Base-by-base conservation (phyloP, 257 asterid species). In the Vinca minor region DNA sequence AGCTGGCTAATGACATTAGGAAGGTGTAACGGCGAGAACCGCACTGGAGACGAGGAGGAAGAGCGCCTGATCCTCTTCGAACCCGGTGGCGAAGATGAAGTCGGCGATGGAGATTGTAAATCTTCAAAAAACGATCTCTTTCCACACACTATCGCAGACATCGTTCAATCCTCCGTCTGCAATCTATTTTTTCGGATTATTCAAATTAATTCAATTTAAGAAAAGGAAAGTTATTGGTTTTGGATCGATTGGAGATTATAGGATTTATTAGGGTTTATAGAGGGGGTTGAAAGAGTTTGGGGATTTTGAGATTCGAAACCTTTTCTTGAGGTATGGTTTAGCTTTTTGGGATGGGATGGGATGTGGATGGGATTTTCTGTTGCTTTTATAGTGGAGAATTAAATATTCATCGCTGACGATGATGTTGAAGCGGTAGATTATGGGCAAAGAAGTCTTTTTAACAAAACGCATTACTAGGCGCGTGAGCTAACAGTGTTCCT, bases 41-140 rank as follows among this genome's bases (percentile, higher is more conserved):
- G 78, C 65, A 59, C 83, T 5, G 93, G 87, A 50, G 85, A 79
- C 49, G 80, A 70, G 26, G 81, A 66, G 9, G 89, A 81, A 60
- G 76, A 73, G 69, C 83, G 77, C 58, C 89, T 84, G 62, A 81
- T 76, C 79, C 71, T 86, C 86, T 89, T 89, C 62, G 81, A 64
- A 35, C 61, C 66, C 69, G 85, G 85, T 62, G 83, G 82, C 8
- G 90, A 71, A 0, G 82, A 75, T 9, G 86, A 82, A 42, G 73
- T 61, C 55, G 95, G 88, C 38, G 88, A 81, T 48, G 84, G 61
- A 57, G 87, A 71, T 64, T 79, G 88, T 35, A 77, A 66, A 17
- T 85, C 97, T 56, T 90, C 96, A 65, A 82, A 79, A 84, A 85
- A 90, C 13, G 91, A 84, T 73, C 97, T 77, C 88, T 90, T 90